Conservation (phyloP, 371 early-diverging fungal genomes). For the Zopfochytrium polystomum region DNA sequence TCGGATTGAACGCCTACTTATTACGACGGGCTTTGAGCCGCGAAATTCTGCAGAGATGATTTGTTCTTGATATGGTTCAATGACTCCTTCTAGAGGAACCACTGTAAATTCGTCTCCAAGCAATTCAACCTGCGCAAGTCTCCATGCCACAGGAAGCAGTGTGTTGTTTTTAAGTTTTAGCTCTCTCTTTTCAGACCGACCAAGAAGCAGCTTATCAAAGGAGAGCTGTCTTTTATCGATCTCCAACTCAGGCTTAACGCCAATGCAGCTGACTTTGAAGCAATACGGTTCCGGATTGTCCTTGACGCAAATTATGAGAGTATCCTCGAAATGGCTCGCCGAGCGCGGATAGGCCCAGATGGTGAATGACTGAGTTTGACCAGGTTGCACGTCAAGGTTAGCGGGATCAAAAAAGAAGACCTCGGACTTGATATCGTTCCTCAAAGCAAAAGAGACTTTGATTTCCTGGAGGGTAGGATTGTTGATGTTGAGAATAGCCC, state of each 20-base stretch:
- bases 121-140: conserved; percentile 48
- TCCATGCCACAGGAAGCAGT: conserved; percentile 50
- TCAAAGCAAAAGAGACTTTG: conserved; percentile 44
- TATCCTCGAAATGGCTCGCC: conserved; percentile 48
- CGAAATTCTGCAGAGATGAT: conserved; percentile 47
- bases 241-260: conserved; percentile 58
- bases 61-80: conserved; percentile 44
- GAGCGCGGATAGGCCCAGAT: conserved; percentile 53
- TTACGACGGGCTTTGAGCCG: conserved; percentile 42
- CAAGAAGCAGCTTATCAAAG: conserved; percentile 55
- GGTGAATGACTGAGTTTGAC: conserved; percentile 39
- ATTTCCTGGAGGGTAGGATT: conserved; percentile 45
- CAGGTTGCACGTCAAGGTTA: conserved; percentile 40
- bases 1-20: conserved; percentile 44
- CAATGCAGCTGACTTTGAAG: conserved; percentile 49
- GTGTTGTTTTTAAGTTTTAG: conserved; percentile 50
- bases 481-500: conserved; percentile 39
- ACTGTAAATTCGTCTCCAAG: conserved; percentile 57
- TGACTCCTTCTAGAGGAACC: conserved; percentile 46
- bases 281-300: conserved; percentile 58
- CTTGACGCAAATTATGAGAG: conserved; percentile 48
- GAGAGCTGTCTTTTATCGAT: conserved; percentile 49
- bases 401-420: conserved; percentile 55
- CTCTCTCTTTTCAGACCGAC: conserved; percentile 48
- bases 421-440: conserved; percentile 51